Percentiles rank a stretch among this genome's conserved stretches.
Evolutionary conservation across 768 basidiomycete genomes (phyloP).

Genomic region (Hortiboletus flavorubellus): DNA sequence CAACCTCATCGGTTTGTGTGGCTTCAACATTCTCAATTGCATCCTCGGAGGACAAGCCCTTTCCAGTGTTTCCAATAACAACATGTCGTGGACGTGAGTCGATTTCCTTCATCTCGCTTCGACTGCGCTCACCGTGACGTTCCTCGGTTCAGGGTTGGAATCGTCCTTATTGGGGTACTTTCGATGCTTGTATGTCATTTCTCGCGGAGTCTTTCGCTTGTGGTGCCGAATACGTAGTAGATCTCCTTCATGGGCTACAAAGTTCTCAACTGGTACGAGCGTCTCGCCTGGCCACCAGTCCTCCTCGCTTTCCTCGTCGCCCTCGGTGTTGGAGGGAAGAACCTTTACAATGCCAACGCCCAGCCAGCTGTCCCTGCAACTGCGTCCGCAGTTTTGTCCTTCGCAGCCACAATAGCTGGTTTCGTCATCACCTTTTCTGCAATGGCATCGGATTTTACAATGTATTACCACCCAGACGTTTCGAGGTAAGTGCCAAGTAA

Average conservation of each 20-base stretch:
- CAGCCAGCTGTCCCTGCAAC: slow-evolving; percentile 51
- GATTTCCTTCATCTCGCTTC: slow-evolving; percentile 2
- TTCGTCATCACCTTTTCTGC: slow-evolving; percentile 64
- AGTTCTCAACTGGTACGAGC: slow-evolving; percentile 71
- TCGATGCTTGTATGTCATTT: slow-evolving; percentile 52
- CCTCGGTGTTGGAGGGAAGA: slow-evolving; percentile 69
- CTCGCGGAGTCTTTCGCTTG: background rate
- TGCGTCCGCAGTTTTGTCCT: slow-evolving; percentile 53
- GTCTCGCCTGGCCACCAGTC: slow-evolving; percentile 73
- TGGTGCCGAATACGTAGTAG: slow-evolving; percentile 23
- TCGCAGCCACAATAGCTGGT: slow-evolving; percentile 68
- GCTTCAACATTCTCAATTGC: slow-evolving; percentile 63
- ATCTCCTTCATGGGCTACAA: slow-evolving; percentile 66
- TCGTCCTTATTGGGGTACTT: slow-evolving; percentile 69
- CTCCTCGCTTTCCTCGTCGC: slow-evolving; percentile 70
- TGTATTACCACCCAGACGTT: slow-evolving; percentile 58
- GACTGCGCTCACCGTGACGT: slow-evolving; percentile 3
- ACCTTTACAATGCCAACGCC: slow-evolving; percentile 50
- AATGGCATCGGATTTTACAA: slow-evolving; percentile 71
- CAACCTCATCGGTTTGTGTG: slow-evolving; percentile 58
- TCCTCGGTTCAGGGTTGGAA: slow-evolving; percentile 57
- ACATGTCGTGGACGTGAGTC: slow-evolving; percentile 49
- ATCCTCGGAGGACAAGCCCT: slow-evolving; percentile 71
- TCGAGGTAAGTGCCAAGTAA: slow-evolving; percentile 43
- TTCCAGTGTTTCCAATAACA: slow-evolving; percentile 49